A percentile compares a stretch with the other conserved stretches of the same genome.
Conservation (phyloP, 495 filamentous ascomycete genomes). For the Penicillium ochrochloron region DNA sequence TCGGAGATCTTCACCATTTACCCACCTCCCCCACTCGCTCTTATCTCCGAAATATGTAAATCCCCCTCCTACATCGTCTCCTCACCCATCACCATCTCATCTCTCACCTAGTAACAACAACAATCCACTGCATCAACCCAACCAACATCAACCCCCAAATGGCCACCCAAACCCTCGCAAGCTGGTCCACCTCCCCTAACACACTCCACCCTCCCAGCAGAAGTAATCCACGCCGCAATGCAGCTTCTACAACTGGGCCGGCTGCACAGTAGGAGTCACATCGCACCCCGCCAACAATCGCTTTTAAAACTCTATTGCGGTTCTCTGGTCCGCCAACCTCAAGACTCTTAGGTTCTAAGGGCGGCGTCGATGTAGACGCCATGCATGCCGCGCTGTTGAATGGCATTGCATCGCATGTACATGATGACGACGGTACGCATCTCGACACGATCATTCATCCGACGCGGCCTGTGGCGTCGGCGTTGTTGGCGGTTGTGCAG, state of each 20-base stretch:
- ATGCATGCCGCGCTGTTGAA: background rate
- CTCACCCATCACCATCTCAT: background rate
- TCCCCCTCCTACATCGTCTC: conserved; percentile 13
- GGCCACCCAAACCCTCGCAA: conserved; percentile 21
- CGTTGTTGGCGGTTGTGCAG: background rate
- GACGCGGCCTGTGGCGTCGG: background rate
- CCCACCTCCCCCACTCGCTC: background rate
- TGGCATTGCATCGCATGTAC: background rate
- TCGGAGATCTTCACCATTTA: background rate
- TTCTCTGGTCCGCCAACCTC: background rate
- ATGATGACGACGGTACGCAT: background rate
- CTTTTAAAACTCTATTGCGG: background rate
- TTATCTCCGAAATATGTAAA: background rate
- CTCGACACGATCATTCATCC: background rate
- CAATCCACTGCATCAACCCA: background rate
- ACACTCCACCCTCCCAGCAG: conserved; percentile 13
- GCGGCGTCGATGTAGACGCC: background rate
- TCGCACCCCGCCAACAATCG: background rate
- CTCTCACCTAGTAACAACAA: background rate
- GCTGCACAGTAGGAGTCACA: background rate
- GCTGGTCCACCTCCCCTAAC: conserved; percentile 12
- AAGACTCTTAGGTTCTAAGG: background rate
- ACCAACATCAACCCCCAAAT: background rate
- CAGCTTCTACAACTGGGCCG: background rate
- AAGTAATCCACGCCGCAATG: conserved; percentile 18